Base-by-base conservation (phyloP, 2,329 filamentous ascomycete species). In the Trichoderma cornu-damae region DNA sequence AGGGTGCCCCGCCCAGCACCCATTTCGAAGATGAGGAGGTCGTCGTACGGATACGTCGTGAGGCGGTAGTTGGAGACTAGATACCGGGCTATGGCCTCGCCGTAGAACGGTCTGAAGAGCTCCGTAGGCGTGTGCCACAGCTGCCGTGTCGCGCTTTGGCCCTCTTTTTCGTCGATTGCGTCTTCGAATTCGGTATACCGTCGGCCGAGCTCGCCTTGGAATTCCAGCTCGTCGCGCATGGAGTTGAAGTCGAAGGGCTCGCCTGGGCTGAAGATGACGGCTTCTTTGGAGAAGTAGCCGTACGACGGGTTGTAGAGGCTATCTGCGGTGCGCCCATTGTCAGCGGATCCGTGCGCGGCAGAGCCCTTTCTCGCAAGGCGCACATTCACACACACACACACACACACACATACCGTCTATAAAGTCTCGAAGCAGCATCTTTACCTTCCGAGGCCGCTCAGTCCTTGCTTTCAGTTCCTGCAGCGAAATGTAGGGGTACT, bases 61-160 rank as follows among this genome's bases (percentile, higher is more conserved):
- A 96, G 84, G 70, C 94, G 91, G 80, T 99, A 99, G 76, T 99
- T 96, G 64, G 90, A 87, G 64, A 97, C 86, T 43, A 99, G 83
- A 72, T 97, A 96, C 18, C 93, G 87, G n/a, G 93, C 94, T 64
- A 99, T 90, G 32, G 94, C 90, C 77, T 99, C 92, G 68, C 93
- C 95, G 71, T 99, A 99, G 74, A 93, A 95, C 0, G 95, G 94
- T 30, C 90, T 84, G 76, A 99, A 99, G 18, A 99, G 84, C 76
- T 99, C 94, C 0, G 94, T 99, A 0, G 95, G 94, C 11, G 94
- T 99, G 72, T 99, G 95, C 94, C 94, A 99, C 44, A 99, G 79
- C 75, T 99, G 94, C 8, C 94, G 85, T 38, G 89, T 87, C 47
- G 75, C 89, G 56, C 88, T 84, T 46, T 82, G 82, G 51, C 74